Evolutionary conservation across 352 stramenopile species (phyloP), one percentile per base, ranked within the genome.

Genomic region (Globisporangium nunn): DNA sequence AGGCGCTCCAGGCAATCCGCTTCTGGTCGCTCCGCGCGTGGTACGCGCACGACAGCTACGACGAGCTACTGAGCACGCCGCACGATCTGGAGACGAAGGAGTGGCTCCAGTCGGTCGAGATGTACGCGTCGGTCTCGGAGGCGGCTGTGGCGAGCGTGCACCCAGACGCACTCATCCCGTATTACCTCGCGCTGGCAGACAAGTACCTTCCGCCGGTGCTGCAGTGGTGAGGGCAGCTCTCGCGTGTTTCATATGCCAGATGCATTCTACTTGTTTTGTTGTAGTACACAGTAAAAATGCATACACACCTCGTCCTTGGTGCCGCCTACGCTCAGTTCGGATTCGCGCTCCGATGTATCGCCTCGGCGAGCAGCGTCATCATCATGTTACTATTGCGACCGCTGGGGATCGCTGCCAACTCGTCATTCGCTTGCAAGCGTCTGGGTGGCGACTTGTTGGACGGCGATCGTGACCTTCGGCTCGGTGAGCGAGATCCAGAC

Each of bases 1-100:
- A 94, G 66, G 81, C 81, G 6, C 50, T 92, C 30, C 69, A 78
- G 39, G 62, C 68, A 1, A 64, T 91, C 18, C 84, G 84, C 10
- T 81, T 88, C 18, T 92, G 78, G 76, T 94, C 84, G 12, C 72
- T 91, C 33, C 79, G 84, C 55, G 66, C 79, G 0, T 93, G 81
- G 84, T 74, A 83, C 57, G 52, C 72, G 31, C 70, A 80, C 47
- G 66, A 78, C 54, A 75, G 64, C 52, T 91, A 89, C 55, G 66
- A 81, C 4, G 58, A 65, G 7, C 57, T 23, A 23, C 23, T 86
- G 30, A 79, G 64, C 14, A 57, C 59, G 0, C 64, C 78, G 10
- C 65, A 80, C 14, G 73, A 88, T 47, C 31, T 63, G 6, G 81
- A 89, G 50, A 81, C 64, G 0, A 88, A 87, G 61, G 83, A 91